Conservation (phyloP, 208 protist species). For the Trypanosoma mega region DNA sequence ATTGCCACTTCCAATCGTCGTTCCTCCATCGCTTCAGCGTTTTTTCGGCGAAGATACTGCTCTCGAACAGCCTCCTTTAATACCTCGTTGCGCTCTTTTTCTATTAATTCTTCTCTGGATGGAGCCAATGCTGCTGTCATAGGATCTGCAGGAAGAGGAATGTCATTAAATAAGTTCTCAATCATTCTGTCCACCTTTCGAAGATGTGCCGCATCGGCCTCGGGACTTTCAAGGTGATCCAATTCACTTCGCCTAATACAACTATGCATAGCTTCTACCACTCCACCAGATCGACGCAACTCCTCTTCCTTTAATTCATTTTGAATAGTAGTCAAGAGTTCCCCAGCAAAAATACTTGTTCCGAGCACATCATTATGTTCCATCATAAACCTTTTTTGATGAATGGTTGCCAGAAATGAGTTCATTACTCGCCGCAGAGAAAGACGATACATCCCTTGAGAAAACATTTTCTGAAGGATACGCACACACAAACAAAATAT, state of each 20-base stretch:
- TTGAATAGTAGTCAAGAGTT: constrained; percentile 47
- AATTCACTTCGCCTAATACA: constrained; percentile 55
- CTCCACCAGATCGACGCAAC: constrained; percentile 31
- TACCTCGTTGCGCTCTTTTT: constrained; percentile 59
- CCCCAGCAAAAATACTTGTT: constrained; percentile 36
- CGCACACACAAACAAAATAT: too few species aligned
- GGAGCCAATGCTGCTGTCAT: constrained; percentile 76
- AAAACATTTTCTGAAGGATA: too few species aligned
- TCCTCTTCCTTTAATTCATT: constrained; percentile 67
- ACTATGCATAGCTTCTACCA: constrained; percentile 55
- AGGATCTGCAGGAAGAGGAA: constrained; percentile 74
- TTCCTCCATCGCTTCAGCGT: constrained; percentile 63
- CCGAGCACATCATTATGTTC: constrained; percentile 41
- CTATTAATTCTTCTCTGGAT: constrained; percentile 69
- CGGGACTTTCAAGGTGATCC: constrained; percentile 85
- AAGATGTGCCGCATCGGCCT: constrained; percentile 60
- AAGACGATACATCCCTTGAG: too few species aligned
- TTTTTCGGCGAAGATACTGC: constrained; percentile 61
- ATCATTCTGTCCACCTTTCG: constrained; percentile 43
- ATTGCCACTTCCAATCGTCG: constrained; percentile 62
- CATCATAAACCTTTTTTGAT: neutral
- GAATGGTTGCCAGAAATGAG: neutral
- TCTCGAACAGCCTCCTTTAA: constrained; percentile 80
- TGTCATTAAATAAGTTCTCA: constrained; percentile 68
- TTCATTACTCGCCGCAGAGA: too few species aligned